A percentile compares a stretch with the other conserved stretches of the same genome.
phyloP scores from a whole-genome alignment of 129 eudicot species.

The Flaveria bidentis region DNA sequence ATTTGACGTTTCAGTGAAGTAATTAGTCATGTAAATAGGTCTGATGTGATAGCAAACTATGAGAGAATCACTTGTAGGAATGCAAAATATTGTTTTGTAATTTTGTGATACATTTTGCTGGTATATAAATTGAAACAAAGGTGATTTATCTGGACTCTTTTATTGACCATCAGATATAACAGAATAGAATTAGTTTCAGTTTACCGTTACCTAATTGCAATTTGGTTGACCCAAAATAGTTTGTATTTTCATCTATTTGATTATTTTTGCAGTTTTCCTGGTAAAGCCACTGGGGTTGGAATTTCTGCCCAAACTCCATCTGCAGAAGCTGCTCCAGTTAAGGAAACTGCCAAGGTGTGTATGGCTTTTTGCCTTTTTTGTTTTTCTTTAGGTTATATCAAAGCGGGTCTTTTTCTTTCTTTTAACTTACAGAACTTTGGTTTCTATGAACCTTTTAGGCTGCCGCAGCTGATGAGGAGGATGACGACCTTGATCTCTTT shows the following conservation, averaged over 20 bases:
- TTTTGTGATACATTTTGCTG: not conserved
- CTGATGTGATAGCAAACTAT: not conserved
- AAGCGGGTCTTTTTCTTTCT: not conserved
- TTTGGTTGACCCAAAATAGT: not conserved
- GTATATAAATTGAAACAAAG: not conserved
- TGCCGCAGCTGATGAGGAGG: constrained; percentile 62
- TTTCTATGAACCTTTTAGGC: constrained; percentile 41
- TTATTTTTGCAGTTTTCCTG: constrained; percentile 60
- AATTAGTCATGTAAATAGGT: not conserved
- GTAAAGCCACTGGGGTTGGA: constrained; percentile 72
- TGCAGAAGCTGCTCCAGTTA: constrained; percentile 56
- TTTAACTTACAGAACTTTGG: not conserved
- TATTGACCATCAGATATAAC: not conserved
- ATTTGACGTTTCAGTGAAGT: not conserved
- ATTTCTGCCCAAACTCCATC: constrained; percentile 49
- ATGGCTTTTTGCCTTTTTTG: constrained; percentile 9
- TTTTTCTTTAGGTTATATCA: not conserved
- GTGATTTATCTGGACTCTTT: not conserved
- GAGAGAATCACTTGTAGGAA: not conserved
- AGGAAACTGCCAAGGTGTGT: constrained; percentile 52
- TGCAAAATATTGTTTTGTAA: constrained; percentile 3
- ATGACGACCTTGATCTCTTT: constrained; percentile 93
- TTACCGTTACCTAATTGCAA: not conserved
- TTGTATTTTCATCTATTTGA: not conserved
- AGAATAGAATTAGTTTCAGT: not conserved